A percentile compares a stretch with the other conserved stretches of the same genome.
These are phyloP conservation scores for Spongispora temasekensis DNA, from an alignment of 1,284 basidiomycete species.

Conservation along the genomic window DNA sequence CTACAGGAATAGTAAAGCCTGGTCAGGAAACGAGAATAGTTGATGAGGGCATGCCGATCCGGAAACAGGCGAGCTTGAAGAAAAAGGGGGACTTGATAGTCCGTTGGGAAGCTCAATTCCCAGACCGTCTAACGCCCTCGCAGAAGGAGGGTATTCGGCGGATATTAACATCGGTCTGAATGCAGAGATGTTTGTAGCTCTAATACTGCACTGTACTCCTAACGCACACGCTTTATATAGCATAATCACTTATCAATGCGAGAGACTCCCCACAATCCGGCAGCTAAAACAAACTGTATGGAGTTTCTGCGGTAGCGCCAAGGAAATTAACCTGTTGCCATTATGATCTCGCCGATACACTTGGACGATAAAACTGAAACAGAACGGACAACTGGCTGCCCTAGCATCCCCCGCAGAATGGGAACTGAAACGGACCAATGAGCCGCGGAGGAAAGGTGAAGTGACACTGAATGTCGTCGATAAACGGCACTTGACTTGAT, in stretches of 20 bases:
- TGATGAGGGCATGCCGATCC: slow-evolving; percentile 90
- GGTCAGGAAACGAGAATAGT: slow-evolving; percentile 69
- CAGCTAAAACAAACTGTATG: too few species aligned
- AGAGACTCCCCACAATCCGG: neutral
- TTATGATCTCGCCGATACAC: too few species aligned
- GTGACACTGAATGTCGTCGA: neutral
- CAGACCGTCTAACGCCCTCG: slow-evolving; percentile 64
- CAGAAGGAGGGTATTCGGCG: slow-evolving; percentile 84
- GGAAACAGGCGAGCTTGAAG: slow-evolving; percentile 73
- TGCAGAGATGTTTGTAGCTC: slow-evolving; percentile 1
- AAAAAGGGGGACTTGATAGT: slow-evolving; percentile 84
- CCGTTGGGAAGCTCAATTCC: slow-evolving; percentile 85
- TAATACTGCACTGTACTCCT: slow-evolving; percentile 21
- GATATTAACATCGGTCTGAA: slow-evolving; percentile 47
- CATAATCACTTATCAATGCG: neutral
- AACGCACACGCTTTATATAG: slow-evolving; percentile 12
- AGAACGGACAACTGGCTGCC: too few species aligned
- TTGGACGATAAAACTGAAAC: too few species aligned
- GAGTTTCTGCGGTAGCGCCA: neutral
- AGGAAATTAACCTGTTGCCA: too few species aligned
- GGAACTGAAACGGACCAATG: neutral
- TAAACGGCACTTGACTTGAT: slow-evolving; percentile 7
- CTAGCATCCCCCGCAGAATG: too few species aligned
- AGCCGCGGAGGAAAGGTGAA: neutral
- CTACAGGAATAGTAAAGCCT: slow-evolving; percentile 76